Base-by-base conservation (phyloP, 2,329 filamentous ascomycete genomes). In the Pseudogymnoascus sp. region DNA sequence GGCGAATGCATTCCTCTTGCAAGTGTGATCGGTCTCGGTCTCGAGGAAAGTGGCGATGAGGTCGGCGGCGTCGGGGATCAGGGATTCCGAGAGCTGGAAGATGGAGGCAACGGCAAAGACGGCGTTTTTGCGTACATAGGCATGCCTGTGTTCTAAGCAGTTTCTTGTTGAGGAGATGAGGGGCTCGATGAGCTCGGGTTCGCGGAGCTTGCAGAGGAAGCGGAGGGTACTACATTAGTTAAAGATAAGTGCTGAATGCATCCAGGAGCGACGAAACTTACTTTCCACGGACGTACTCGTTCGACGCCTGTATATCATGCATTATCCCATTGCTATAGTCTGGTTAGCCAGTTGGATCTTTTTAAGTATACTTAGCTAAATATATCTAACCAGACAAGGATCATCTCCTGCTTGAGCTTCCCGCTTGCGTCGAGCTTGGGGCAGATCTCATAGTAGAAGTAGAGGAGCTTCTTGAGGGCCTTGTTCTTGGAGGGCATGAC, bases 321-420 rank as follows among this genome's bases (percentile, higher is more conserved):
- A 93, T 88, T 72, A 99, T 97, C 68, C 94, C 94, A 77, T 99
- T 99, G 78, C 93, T 97, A 71, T 61, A 49, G 66, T 33, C 19
- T 19, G 19, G 2, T 19, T 19, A 19, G 19, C 19, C 19, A 19
- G 19, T 19, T 19, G 19, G 19, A 19, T 19, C 19, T 19, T 19
- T 19, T 19, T 19, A 19, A 19, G 1, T 36, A 58, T 36, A 36
- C 65, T 61, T 66, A 61, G 49, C 30, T 33, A 33, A 35, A 11
- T 2, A 42, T 22, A 19, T 2, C 75, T 74, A 82, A 97, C 93
- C 94, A 99, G 71, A 99, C 94, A 72, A 99, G 80, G 75, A 99
- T 99, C 91, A 97, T 97, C 79, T 99, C 94, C 78, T 99, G 94
- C 82, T 97, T 97, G 67, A 99, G 81, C 83, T 97, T 99, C 72